Base-by-base conservation (phyloP, 176 grass and related monocot genomes). In the Cymbopogon citratus region DNA sequence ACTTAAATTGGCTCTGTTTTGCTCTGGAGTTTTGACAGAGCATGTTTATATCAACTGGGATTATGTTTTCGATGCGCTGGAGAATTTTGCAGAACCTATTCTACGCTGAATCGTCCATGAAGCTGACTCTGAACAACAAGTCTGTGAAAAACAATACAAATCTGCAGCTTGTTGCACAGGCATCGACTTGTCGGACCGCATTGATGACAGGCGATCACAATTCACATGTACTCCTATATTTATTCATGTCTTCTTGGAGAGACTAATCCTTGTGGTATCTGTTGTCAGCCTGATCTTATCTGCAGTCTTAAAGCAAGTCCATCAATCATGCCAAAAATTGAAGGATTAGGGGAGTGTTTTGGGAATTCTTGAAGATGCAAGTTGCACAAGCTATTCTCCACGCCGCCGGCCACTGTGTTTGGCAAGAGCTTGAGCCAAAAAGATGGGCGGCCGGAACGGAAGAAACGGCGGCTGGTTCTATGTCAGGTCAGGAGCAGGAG, bases 381-480 rank as follows among this genome's bases (percentile, higher is more conserved):
- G 56, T 12, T 59, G 0, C n/a, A 24, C 56, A 24, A 59, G 56
- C 56, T 71, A 21, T 63, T 40, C 39, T 40, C 27, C 31, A 31
- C 16, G 11, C 56, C 35, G 64, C 54, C 29, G 48, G 35, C 35
- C 56, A 36, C 74, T 66, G 66, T 66, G 13, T 70, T 40, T 46
- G 41, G 6, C 74, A 56, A 31, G 41, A 78, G 43, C 12, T 83
- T 10, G 11, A 59, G 27, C 71, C 6, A 78, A 89, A 78, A 89
- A 56, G 44, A 66, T 40, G 83, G 66, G 78, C 87, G 41, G 83
- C 64, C 56, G 68, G 68, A 80, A 81, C 56, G 68, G 68, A 80
- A 81, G 63, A 80, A 85, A 71, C 36, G 19, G 83, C 26, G 41
- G 71, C 57, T 15, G 52, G 71, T 89, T 89, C 85, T 65, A 66